phyloP scores from a whole-genome alignment of 257 asterid species.

The Salvia hispanica region DNA sequence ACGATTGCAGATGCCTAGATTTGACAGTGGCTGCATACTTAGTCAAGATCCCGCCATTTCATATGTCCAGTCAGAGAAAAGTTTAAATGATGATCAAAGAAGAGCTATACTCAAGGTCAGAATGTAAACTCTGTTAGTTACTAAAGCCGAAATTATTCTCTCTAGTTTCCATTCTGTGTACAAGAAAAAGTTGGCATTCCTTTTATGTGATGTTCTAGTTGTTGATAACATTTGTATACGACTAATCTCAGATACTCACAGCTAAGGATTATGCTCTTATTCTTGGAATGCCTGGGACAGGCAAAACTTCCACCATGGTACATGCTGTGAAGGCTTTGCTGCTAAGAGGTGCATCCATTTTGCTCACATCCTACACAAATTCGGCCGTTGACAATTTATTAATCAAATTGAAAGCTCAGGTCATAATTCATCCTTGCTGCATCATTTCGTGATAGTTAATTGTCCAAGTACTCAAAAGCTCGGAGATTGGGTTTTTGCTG shows the following conservation, averaged over 20 bases:
- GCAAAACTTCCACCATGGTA: constrained; percentile 97
- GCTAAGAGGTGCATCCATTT: constrained; percentile 94
- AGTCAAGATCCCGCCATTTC: constrained; percentile 98
- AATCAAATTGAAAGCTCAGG: constrained; percentile 87
- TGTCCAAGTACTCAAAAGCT: constrained; percentile 18
- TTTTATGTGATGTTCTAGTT: constrained; percentile 19
- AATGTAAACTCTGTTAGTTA: constrained; percentile 10
- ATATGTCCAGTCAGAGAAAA: constrained; percentile 74
- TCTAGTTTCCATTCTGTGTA: constrained; percentile 12
- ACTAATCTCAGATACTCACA: constrained; percentile 71
- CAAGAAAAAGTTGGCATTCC: not conserved
- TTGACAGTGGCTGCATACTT: constrained; percentile 81
- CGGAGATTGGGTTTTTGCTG: not conserved
- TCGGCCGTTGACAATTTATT: constrained; percentile 95
- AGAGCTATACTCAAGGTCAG: constrained; percentile 89
- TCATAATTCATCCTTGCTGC: constrained; percentile 39
- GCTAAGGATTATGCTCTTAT: constrained; percentile 89
- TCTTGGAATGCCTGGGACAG: constrained; percentile 99
- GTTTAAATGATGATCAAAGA: constrained; percentile 91
- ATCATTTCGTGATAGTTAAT: constrained; percentile 18
- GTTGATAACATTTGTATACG: constrained; percentile 29
- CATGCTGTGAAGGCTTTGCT: constrained; percentile 96
- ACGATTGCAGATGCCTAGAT: constrained; percentile 74
- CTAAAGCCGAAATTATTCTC: not conserved
- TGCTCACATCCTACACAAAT: constrained; percentile 98